Evolutionary conservation across 2,329 filamentous ascomycete genomes (phyloP).

Genomic region (Cercospora sp.): DNA sequence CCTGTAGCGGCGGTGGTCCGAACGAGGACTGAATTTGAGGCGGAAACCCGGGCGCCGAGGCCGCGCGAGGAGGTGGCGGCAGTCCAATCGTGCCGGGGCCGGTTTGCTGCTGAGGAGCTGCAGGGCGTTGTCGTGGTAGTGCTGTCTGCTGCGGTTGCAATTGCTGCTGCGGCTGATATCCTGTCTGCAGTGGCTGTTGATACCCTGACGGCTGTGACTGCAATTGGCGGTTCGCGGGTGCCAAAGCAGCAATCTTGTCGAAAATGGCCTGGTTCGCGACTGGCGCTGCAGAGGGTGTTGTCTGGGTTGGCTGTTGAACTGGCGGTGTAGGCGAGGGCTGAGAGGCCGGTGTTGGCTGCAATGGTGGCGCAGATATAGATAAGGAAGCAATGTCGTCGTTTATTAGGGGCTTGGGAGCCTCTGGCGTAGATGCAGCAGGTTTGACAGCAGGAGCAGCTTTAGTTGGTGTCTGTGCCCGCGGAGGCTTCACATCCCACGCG

Average conservation of each 20-base stretch:
- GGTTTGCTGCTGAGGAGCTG: conserved; percentile 62
- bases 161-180: conserved; percentile 22
- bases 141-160: conserved; percentile 42
- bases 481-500: conserved; percentile 93
- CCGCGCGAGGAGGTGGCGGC: conserved; percentile 75
- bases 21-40: conserved; percentile 63
- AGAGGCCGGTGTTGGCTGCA: conserved; percentile 57
- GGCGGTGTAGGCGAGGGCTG: conserved; percentile 47
- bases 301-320: conserved; percentile 45
- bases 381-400: conserved; percentile 71
- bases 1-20: conserved; percentile 71
- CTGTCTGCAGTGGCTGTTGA: conserved; percentile 30
- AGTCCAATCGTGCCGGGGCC: conserved; percentile 65
- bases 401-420: conserved; percentile 52
- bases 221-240: conserved; percentile 27
- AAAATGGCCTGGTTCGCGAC: conserved; percentile 51
- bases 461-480: conserved; percentile 55
- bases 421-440: conserved; percentile 38
- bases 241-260: conserved; percentile 47
- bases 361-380: conserved; percentile 61
- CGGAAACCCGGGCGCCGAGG: conserved; percentile 76
- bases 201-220: conserved; percentile 41
- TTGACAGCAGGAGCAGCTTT: conserved; percentile 36
- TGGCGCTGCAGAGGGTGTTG: conserved; percentile 14
- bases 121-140: conserved; percentile 65